Conservation (phyloP, 352 stramenopile species). For the Pythium apleroticum region DNA sequence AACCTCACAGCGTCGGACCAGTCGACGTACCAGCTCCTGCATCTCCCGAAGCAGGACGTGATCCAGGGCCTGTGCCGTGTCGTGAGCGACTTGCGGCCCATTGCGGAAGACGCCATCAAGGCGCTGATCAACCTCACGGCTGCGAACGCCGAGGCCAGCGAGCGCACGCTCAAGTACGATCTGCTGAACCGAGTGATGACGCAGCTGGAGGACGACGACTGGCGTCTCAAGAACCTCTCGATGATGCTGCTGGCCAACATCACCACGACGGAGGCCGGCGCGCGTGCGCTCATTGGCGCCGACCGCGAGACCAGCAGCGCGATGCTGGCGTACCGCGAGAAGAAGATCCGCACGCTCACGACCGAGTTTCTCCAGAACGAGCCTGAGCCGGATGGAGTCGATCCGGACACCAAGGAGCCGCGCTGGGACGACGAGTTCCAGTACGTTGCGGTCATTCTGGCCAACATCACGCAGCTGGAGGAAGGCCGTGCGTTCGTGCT, state of each 20-base stretch:
- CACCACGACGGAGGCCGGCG: constrained; percentile 66
- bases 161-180: constrained; percentile 76
- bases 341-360: constrained; percentile 79
- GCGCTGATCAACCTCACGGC: constrained; percentile 86
- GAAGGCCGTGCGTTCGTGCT: constrained; percentile 78
- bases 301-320: constrained; percentile 46
- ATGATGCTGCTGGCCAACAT: constrained; percentile 90
- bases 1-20: constrained; percentile 84
- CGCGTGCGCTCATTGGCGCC: constrained; percentile 64
- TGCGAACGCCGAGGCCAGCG: constrained; percentile 58
- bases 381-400: constrained; percentile 74
- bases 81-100: constrained; percentile 81
- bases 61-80: constrained; percentile 77
- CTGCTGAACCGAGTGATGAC: constrained; percentile 87
- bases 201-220: constrained; percentile 81
- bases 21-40: constrained; percentile 73
- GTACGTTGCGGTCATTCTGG: constrained; percentile 84
- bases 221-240: constrained; percentile 78
- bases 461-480: constrained; percentile 84
- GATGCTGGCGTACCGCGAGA: constrained; percentile 62
- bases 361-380: constrained; percentile 69
- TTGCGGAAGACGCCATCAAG: constrained; percentile 86
- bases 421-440: constrained; percentile 90
- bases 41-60: constrained; percentile 68
- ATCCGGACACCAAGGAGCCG: constrained; percentile 63